Percentiles rank a stretch among this genome's conserved stretches.
Evolutionary conservation across 2,329 filamentous ascomycete species (phyloP).

Genomic region (Cladosporium sp.): DNA sequence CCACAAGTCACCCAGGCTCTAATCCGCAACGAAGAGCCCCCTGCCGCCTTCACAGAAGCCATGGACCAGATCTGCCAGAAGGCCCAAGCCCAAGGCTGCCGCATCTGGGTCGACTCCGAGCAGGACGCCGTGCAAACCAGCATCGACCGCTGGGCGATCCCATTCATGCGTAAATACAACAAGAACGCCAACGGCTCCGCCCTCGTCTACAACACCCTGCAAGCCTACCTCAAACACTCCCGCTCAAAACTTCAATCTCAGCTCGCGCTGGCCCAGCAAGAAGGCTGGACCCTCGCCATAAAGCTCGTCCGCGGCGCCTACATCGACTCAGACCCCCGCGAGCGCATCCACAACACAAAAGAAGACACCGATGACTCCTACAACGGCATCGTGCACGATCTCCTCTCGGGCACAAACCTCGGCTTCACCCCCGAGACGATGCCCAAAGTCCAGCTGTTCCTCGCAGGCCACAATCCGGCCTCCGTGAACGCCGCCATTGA

Average conservation of each 20-base stretch:
- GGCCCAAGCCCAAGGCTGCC: conserved; percentile 44
- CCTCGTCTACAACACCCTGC: conserved; percentile 69
- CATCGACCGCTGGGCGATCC: conserved; percentile 67
- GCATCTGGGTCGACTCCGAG: conserved; percentile 56
- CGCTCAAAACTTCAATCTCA: conserved; percentile 46
- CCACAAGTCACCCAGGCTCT: conserved; percentile 44
- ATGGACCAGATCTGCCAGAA: conserved; percentile 47
- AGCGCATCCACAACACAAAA: conserved; percentile 55
- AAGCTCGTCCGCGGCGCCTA: conserved; percentile 61
- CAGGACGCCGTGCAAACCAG: conserved; percentile 53
- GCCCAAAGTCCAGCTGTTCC: conserved; percentile 58
- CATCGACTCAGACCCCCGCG: conserved; percentile 50
- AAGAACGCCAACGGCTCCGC: conserved; percentile 54
- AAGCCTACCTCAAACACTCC: conserved; percentile 57
- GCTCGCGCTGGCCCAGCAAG: conserved; percentile 47
- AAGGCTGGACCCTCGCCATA: conserved; percentile 54
- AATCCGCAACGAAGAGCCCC: conserved; percentile 41
- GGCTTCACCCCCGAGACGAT: conserved; percentile 36
- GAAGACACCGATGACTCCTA: conserved; percentile 62
- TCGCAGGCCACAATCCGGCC: conserved; percentile 80
- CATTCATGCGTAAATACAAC: conserved; percentile 50
- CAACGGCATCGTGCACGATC: conserved; percentile 66
- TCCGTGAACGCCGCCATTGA: conserved; percentile 61
- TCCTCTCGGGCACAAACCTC: conserved; percentile 50
- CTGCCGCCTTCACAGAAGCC: conserved; percentile 43